phyloP scores from a whole-genome alignment of 352 stramenopile species.

The Phytophthora hibernalis region DNA sequence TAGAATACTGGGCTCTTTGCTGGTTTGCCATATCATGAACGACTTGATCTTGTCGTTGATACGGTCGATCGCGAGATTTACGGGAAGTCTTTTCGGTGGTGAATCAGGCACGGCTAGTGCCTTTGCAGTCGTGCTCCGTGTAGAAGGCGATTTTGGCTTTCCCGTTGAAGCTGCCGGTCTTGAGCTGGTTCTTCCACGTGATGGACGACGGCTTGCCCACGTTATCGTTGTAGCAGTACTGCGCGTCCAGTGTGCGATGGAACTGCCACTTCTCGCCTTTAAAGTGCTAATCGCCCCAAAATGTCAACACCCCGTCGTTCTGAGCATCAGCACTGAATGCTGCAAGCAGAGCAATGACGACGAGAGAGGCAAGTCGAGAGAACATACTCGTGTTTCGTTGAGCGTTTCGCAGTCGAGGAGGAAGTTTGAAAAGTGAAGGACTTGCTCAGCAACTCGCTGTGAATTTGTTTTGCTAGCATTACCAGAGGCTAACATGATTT shows the following conservation, averaged over 20 bases:
- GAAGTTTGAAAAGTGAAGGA: slow-evolving; percentile 20
- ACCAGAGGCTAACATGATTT: not conserved
- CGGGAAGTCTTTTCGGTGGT: slow-evolving; percentile 21
- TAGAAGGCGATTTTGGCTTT: slow-evolving; percentile 40
- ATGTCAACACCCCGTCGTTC: slow-evolving; percentile 14
- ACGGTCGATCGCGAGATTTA: slow-evolving; percentile 20
- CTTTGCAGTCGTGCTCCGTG: slow-evolving; percentile 33
- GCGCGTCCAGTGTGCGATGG: slow-evolving; percentile 8
- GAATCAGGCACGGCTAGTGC: slow-evolving; percentile 11
- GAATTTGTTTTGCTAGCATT: not conserved
- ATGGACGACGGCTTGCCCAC: slow-evolving; percentile 32
- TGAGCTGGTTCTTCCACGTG: slow-evolving; percentile 26
- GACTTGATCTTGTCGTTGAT: slow-evolving; percentile 36
- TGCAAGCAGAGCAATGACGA: not conserved
- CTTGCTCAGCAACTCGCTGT: not conserved
- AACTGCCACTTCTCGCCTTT: slow-evolving; percentile 26
- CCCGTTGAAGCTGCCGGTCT: slow-evolving; percentile 4
- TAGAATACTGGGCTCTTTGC: slow-evolving; percentile 3
- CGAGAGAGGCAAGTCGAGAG: not conserved
- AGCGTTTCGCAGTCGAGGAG: not conserved
- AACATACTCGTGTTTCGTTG: slow-evolving; percentile 2
- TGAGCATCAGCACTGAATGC: not conserved
- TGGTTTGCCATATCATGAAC: slow-evolving; percentile 34
- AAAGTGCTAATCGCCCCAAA: slow-evolving; percentile 28
- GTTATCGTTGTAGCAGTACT: slow-evolving; percentile 42